Percentiles rank a stretch among this genome's conserved stretches.
Conservation (phyloP, 1,284 basidiomycete species). For the Sphaerobolus stellatus region DNA sequence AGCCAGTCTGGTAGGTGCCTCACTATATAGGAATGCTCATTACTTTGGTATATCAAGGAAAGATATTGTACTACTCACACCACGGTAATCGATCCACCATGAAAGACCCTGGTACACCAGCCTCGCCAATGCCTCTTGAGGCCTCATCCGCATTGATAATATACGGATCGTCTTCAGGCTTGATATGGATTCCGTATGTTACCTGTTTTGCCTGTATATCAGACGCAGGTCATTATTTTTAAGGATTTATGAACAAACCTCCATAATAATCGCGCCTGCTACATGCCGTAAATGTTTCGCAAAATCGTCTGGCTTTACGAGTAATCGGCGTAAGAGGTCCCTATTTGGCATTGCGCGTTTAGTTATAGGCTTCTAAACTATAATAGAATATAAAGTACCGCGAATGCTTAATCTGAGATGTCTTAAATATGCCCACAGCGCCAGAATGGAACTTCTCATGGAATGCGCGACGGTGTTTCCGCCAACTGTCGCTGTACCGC, state of each 20-base stretch:
- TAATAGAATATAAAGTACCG: too few relatives aligned
- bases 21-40: too few relatives aligned
- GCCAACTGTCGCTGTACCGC: constrained; percentile 46
- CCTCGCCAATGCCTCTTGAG: not conserved
- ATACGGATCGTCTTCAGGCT: constrained; percentile 17
- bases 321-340: not conserved
- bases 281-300: not conserved
- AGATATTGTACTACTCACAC: too few relatives aligned
- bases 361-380: too few relatives aligned
- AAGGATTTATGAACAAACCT: too few relatives aligned
- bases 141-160: constrained; percentile 22
- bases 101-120: not conserved
- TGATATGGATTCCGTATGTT: not conserved
- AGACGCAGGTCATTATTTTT: not conserved
- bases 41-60: too few relatives aligned
- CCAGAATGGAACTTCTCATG: constrained; percentile 39
- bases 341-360: not conserved
- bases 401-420: too few relatives aligned
- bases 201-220: not conserved
- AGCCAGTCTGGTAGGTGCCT: constrained; percentile 44
- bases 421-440: too few relatives aligned
- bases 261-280: not conserved
- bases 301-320: not conserved
- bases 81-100: constrained; percentile 1
- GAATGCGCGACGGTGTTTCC: constrained; percentile 35